Conservation (phyloP, 805 yeast species). For the Teunomyces aglyptinius region DNA sequence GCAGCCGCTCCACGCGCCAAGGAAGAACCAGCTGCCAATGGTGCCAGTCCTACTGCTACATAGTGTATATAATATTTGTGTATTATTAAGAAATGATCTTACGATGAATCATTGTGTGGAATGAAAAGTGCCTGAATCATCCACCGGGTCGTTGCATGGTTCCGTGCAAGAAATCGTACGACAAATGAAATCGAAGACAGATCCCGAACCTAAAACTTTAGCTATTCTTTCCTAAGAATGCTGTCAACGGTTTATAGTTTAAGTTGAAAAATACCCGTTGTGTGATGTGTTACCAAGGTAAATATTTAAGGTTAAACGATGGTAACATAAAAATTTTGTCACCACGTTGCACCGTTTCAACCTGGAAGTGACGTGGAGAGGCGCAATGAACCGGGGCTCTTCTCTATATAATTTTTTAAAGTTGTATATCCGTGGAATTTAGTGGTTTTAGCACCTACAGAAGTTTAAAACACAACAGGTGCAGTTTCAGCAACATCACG, state of each 20-base stretch:
- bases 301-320: neutral
- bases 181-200: neutral
- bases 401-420: no score
- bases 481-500: no score
- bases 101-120: neutral
- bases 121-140: neutral
- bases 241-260: neutral
- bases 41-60: slow-evolving; percentile 4
- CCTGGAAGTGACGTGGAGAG: neutral
- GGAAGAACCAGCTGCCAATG: neutral
- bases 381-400: neutral
- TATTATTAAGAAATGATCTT: neutral
- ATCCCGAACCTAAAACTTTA: neutral
- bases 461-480: no score
- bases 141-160: neutral
- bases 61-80: neutral
- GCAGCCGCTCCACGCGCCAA: neutral
- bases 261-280: neutral
- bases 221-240: neutral
- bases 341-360: neutral
- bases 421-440: no score
- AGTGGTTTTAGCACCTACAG: no score
- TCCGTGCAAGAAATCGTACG: neutral
- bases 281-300: neutral
- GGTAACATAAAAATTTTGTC: neutral